phyloP scores from a whole-genome alignment of 352 stramenopile genomes.

The Halophytophthora polymorphica region DNA sequence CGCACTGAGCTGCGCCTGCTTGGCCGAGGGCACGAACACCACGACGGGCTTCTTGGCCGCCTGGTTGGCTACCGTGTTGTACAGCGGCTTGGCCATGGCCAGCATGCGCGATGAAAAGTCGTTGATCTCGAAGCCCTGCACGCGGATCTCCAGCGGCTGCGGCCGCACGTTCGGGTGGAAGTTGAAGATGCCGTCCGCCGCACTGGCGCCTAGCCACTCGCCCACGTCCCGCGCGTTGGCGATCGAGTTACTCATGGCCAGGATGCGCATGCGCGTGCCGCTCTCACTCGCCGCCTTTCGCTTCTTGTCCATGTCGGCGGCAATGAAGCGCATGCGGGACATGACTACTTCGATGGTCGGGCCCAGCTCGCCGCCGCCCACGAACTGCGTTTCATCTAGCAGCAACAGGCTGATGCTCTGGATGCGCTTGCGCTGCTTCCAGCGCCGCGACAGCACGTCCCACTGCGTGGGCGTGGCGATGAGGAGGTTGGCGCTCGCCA shows the following conservation, averaged over 20 bases:
- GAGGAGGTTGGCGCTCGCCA: conserved; percentile 91
- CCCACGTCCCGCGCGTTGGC: conserved; percentile 97
- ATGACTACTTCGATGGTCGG: conserved; percentile 97
- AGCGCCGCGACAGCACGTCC: conserved; percentile 95
- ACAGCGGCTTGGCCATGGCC: conserved; percentile 98
- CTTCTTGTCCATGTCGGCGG: conserved; percentile 83
- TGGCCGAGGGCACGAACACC: conserved; percentile 97
- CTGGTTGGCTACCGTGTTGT: conserved; percentile 93
- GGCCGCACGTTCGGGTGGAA: conserved; percentile 91
- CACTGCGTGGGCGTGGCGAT: conserved; percentile 94
- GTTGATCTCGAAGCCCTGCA: conserved; percentile 98
- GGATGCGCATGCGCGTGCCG: conserved; percentile 80
- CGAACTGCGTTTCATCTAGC: conserved; percentile 97
- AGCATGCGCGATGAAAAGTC: conserved; percentile 96
- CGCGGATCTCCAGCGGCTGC: conserved; percentile 95
- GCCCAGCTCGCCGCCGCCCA: conserved; percentile 86
- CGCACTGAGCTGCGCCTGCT: conserved; percentile 97
- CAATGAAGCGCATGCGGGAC: conserved; percentile 97
- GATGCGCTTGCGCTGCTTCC: conserved; percentile 96
- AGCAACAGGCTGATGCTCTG: conserved; percentile 94
- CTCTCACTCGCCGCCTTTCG: conserved; percentile 33
- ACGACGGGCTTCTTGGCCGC: conserved; percentile 87
- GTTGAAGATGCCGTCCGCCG: conserved; percentile 77
- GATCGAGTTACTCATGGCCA: conserved; percentile 95
- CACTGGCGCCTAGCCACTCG: conserved; percentile 96